phyloP scores from a whole-genome alignment of 768 basidiomycete genomes.

The Melanogaster broomeanus region DNA sequence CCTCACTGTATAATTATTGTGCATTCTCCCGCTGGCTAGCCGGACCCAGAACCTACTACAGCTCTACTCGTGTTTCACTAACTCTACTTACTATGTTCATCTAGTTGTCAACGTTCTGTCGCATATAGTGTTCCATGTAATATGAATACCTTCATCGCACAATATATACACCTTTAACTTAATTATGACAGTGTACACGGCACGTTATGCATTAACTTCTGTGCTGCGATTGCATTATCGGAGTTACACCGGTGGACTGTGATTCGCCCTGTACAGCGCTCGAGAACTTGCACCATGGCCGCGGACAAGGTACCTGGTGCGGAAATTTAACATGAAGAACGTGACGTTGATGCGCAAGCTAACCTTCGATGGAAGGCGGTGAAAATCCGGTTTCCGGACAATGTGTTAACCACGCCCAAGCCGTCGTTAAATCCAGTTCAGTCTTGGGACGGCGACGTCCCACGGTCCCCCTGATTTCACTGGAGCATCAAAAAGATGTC shows the following conservation, averaged over 20 bases:
- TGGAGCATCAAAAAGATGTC: conserved; percentile 33
- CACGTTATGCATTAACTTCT: neutral
- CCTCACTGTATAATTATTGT: conserved; percentile 30
- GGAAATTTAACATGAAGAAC: conserved; percentile 24
- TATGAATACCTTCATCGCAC: conserved; percentile 37
- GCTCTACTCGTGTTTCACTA: conserved; percentile 31
- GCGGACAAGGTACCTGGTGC: conserved; percentile 23
- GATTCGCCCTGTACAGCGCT: neutral
- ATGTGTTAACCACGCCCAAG: conserved; percentile 24
- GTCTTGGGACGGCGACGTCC: conserved; percentile 83
- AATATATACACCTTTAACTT: conserved; percentile 15
- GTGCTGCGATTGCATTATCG: conserved; percentile 8
- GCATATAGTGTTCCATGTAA: conserved; percentile 40
- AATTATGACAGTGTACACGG: conserved; percentile 1
- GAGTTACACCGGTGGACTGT: conserved; percentile 8
- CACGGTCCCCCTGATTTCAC: conserved; percentile 89
- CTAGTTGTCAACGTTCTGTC: conserved; percentile 34
- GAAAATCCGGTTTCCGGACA: conserved; percentile 31
- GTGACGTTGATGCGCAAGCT: conserved; percentile 14
- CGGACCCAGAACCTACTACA: conserved; percentile 27
- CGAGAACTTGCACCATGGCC: conserved; percentile 16
- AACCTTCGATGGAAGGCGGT: conserved; percentile 22
- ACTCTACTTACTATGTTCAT: conserved; percentile 31
- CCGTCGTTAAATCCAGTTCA: conserved; percentile 43
- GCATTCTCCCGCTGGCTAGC: conserved; percentile 23